Evolutionary conservation across 495 filamentous ascomycete genomes (phyloP).

Genomic region (Penicillium arizonense): DNA sequence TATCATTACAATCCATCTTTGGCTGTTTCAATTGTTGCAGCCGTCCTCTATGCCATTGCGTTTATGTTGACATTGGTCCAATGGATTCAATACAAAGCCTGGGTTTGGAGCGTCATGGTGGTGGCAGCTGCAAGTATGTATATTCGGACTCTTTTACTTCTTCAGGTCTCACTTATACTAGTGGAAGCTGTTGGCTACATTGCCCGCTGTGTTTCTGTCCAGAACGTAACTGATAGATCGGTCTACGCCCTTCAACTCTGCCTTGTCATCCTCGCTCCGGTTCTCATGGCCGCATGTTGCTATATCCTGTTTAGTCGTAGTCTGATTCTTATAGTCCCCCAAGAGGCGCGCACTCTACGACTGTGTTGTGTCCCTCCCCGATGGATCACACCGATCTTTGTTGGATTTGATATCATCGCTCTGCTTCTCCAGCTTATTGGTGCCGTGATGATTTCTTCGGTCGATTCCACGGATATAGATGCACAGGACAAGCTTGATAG

Average conservation of each 20-base stretch:
- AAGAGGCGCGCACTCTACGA: conserved; percentile 30
- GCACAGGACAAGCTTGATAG: conserved; percentile 26
- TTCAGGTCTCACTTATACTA: conserved; percentile 11
- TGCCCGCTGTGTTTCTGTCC: conserved; percentile 31
- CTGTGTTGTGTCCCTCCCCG: conserved; percentile 50
- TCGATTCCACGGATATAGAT: conserved; percentile 20
- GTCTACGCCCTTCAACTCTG: conserved; percentile 35
- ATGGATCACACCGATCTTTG: conserved; percentile 32
- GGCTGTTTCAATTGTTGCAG: conserved; percentile 46
- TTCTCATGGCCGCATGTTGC: conserved; percentile 53
- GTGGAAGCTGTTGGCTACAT: conserved; percentile 50
- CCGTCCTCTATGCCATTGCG: conserved; percentile 43
- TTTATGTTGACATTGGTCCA: conserved; percentile 37
- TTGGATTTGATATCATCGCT: conserved; percentile 31
- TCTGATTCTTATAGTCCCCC: conserved; percentile 45
- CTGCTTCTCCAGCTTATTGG: conserved; percentile 28
- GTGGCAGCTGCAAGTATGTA: conserved; percentile 42
- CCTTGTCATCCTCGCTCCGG: conserved; percentile 38
- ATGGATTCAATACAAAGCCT: conserved; percentile 39
- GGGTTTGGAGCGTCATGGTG: conserved; percentile 47
- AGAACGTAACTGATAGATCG: conserved; percentile 26
- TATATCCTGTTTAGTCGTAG: conserved; percentile 54
- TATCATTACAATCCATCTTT: conserved; percentile 53
- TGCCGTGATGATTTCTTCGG: conserved; percentile 36
- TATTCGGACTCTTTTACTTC: neutral